These are phyloP conservation scores for peach (Prunus persica) DNA, from an alignment of 306 rosid genomes.

Conservation along the genomic window Prunus_persica_NCBIv2 NC_034012.1:3286501-3287000, in stretches of 20 bases:
- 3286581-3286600: background rate
- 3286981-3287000: background rate
- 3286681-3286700: conserved; percentile 94
- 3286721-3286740: conserved; percentile 99
- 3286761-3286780: conserved; percentile 94
- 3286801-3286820: conserved; percentile 61
- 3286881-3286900: conserved; percentile 16
- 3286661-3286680: conserved; percentile 97
- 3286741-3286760: conserved; percentile 92
- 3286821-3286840: conserved; percentile 86
- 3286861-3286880: background rate
- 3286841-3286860: conserved; percentile 66
- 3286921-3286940: background rate
- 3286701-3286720: conserved; percentile 83
- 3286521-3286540: background rate
- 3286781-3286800: conserved; percentile 93
- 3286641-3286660: conserved; percentile 94
- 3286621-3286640: conserved; percentile 92
- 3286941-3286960: background rate
- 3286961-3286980: conserved; percentile 2
- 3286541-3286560: background rate
- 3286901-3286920: background rate
- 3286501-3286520: background rate
- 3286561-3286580: background rate
- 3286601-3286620: conserved; percentile 21